Evolutionary conservation across 75 land plant genomes (phyloP).

Genomic region (Isoetes taiwanensis): DNA sequence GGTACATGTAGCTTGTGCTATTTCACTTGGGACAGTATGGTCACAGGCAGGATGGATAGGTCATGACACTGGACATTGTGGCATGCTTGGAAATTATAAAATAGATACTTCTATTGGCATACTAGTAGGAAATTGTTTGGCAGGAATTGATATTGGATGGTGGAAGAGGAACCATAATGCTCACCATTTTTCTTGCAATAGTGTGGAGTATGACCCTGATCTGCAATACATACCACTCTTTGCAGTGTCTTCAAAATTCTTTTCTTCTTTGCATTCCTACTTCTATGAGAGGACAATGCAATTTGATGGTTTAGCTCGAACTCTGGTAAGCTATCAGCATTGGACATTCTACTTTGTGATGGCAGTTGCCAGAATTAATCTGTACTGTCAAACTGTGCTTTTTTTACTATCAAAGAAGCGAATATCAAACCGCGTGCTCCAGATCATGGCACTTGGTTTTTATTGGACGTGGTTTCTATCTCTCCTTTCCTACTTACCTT

Average conservation of each 20-base stretch:
- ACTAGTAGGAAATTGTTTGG: slow-evolving; percentile 42
- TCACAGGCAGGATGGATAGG: slow-evolving; percentile 62
- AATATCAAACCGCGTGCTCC: slow-evolving; percentile 32
- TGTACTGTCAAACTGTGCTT: slow-evolving; percentile 47
- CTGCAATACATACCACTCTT: slow-evolving; percentile 72
- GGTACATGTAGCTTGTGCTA: slow-evolving; percentile 36
- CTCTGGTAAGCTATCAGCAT: slow-evolving; percentile 66
- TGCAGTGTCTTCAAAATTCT: slow-evolving; percentile 54
- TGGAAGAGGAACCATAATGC: slow-evolving; percentile 84
- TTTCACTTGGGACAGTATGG: slow-evolving; percentile 51
- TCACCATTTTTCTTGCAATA: slow-evolving; percentile 63
- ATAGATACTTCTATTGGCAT: slow-evolving; percentile 31
- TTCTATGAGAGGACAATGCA: slow-evolving; percentile 49
- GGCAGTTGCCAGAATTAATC: slow-evolving; percentile 51
- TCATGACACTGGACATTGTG: slow-evolving; percentile 65
- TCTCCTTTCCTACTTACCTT: slow-evolving; percentile 45
- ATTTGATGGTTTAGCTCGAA: slow-evolving; percentile 38
- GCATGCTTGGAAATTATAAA: slow-evolving; percentile 18
- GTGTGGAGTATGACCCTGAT: slow-evolving; percentile 70
- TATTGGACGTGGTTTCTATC: slow-evolving; percentile 61
- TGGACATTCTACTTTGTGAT: slow-evolving; percentile 65
- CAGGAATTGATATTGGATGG: slow-evolving; percentile 75
- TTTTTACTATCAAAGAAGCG: slow-evolving; percentile 27
- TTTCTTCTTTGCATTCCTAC: slow-evolving; percentile 31
- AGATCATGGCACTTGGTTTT: slow-evolving; percentile 36